Conservation (phyloP, 1,139 yeast genomes). For the Debaryomycetaceae sp. region DNA sequence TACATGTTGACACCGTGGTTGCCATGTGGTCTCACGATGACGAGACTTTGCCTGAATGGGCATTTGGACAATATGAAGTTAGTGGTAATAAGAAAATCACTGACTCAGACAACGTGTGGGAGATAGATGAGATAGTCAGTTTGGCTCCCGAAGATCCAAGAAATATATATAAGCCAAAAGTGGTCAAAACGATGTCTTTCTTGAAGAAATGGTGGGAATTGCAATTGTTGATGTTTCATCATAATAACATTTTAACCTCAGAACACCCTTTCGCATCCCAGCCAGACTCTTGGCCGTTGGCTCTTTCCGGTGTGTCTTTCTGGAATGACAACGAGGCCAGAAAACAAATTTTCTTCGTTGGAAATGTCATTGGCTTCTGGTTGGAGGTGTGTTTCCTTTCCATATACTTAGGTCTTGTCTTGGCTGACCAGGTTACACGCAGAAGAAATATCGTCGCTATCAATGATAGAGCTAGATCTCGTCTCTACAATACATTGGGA, state of each 20-base stretch:
- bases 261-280: constrained; percentile 96
- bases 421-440: constrained; percentile 75
- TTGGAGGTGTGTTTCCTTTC: constrained; percentile 68
- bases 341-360: constrained; percentile 82
- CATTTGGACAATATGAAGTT: constrained; percentile 27
- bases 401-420: constrained; percentile 55
- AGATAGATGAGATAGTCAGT: constrained; percentile 66
- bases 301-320: constrained; percentile 89
- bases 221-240: constrained; percentile 86
- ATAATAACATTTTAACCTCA: constrained; percentile 79
- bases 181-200: constrained; percentile 62
- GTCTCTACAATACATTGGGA: constrained; percentile 76
- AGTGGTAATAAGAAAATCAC: constrained; percentile 84
- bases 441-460: constrained; percentile 67
- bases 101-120: constrained; percentile 73
- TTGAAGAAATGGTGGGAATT: constrained; percentile 85
- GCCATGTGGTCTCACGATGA: constrained; percentile 95
- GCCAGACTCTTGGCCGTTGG: constrained; percentile 93
- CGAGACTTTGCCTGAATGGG: constrained; percentile 38
- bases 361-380: constrained; percentile 94
- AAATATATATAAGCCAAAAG: constrained; percentile 54
- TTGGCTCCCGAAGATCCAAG: constrained; percentile 57
- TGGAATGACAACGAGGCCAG: constrained; percentile 74
- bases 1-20: constrained; percentile 85
- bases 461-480: constrained; percentile 61